Percentiles rank a stretch among this genome's conserved stretches.
Conservation (phyloP, 345 rosid species). For the Diplotaxis tenuifolia region DNA sequence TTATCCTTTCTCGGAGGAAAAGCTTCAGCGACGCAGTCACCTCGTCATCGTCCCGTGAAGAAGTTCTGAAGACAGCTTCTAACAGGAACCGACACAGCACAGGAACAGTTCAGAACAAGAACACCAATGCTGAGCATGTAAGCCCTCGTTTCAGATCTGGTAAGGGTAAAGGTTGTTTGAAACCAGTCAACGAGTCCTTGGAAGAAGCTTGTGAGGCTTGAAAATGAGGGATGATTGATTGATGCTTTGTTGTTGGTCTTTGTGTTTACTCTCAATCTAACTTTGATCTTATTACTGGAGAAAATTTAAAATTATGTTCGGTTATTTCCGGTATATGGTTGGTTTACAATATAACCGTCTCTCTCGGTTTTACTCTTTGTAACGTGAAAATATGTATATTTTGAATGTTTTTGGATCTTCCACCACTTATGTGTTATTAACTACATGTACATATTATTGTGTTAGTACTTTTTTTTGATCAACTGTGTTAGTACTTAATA, state of each 20-base stretch:
- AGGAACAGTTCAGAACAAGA: constrained; percentile 41
- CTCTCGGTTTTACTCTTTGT: constrained; percentile 17
- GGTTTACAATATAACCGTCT: constrained; percentile 30
- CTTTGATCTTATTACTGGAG: constrained; percentile 14
- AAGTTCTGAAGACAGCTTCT: constrained; percentile 16
- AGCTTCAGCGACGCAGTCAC: constrained; percentile 50
- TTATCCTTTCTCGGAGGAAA: constrained; percentile 57
- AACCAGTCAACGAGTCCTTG: constrained; percentile 39
- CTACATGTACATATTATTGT: not conserved
- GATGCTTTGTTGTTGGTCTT: constrained; percentile 34
- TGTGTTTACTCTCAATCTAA: constrained; percentile 30
- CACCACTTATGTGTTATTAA: too few relatives aligned
- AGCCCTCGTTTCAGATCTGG: constrained; percentile 42
- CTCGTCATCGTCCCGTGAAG: constrained; percentile 37
- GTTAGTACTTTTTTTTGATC: too few relatives aligned
- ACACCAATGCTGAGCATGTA: constrained; percentile 21
- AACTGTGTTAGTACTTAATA: too few relatives aligned
- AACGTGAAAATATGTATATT: constrained; percentile 17
- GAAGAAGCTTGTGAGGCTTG: constrained; percentile 43
- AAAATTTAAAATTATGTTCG: constrained; percentile 7
- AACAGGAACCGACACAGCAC: constrained; percentile 41
- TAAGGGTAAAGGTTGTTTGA: constrained; percentile 46
- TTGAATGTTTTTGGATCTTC: too few relatives aligned
- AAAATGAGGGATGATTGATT: constrained; percentile 14
- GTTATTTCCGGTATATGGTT: constrained; percentile 32